Conservation (phyloP, 768 basidiomycete genomes). For the Nidularia pulvinata region DNA sequence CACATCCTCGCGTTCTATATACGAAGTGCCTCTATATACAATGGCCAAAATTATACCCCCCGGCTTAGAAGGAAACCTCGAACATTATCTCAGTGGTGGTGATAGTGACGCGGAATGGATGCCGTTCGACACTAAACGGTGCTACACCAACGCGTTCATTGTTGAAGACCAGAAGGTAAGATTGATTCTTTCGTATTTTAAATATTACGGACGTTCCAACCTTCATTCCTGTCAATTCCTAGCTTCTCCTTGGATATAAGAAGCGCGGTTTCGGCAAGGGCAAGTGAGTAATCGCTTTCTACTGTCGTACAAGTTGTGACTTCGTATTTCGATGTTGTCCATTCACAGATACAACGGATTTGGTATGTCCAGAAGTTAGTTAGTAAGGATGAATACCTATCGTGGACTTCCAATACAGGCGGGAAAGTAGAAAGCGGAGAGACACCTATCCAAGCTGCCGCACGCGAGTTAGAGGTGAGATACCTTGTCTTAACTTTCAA, state of each 20-base stretch:
- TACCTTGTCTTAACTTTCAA: not conserved
- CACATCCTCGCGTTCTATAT: no score
- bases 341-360: slow-evolving; percentile 79
- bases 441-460: slow-evolving; percentile 65
- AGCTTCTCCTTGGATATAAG: slow-evolving; percentile 78
- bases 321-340: not conserved
- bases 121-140: slow-evolving; percentile 31
- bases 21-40: not conserved
- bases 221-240: not conserved
- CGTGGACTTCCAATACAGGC: slow-evolving; percentile 20
- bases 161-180: slow-evolving; percentile 48
- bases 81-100: slow-evolving; percentile 31
- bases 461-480: slow-evolving; percentile 67
- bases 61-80: slow-evolving; percentile 35
- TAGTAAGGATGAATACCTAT: not conserved
- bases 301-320: not conserved
- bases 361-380: slow-evolving; percentile 31
- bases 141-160: slow-evolving; percentile 76
- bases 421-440: slow-evolving; percentile 85
- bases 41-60: slow-evolving; percentile 31
- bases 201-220: not conserved
- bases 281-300: slow-evolving; percentile 36
- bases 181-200: not conserved
- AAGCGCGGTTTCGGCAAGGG: slow-evolving; percentile 76
- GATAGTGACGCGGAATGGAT: slow-evolving; percentile 45